Percentiles rank a stretch among this genome's conserved stretches.
Evolutionary conservation across 1,139 yeast species (phyloP).

Genomic region (Lodderomyces metapsilosis): DNA sequence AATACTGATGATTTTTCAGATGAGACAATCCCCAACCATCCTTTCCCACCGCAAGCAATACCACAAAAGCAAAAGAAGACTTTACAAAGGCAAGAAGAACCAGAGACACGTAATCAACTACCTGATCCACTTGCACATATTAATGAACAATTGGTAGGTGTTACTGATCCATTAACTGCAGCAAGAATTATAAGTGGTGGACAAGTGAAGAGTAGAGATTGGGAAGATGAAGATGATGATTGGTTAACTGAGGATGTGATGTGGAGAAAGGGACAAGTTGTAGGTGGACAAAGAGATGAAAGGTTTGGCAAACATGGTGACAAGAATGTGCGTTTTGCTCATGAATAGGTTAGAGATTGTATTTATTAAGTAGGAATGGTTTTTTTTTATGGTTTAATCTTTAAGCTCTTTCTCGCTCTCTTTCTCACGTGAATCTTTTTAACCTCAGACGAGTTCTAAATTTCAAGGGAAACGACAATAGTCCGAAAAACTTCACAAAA

Average conservation of each 20-base stretch:
- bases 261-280: constrained; percentile 19
- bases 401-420: too few relatives aligned
- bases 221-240: constrained; percentile 41
- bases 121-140: constrained; percentile 51
- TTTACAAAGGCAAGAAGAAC: constrained; percentile 6
- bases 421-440: not conserved
- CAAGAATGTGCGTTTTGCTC: not conserved
- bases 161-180: constrained; percentile 36
- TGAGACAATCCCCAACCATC: constrained; percentile 3
- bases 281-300: constrained; percentile 34
- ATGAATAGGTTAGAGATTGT: not conserved
- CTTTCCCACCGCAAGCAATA: constrained; percentile 4
- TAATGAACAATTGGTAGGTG: constrained; percentile 30
- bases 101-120: constrained; percentile 23
- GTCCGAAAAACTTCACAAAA: constrained; percentile 1
- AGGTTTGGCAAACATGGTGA: constrained; percentile 24
- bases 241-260: constrained; percentile 19
- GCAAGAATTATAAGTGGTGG: constrained; percentile 45
- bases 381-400: not conserved
- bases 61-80: constrained; percentile 2
- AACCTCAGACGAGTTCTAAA: not conserved
- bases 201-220: constrained; percentile 34
- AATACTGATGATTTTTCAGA: not conserved
- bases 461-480: not conserved
- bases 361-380: not conserved